Evolutionary conservation across 768 basidiomycete species (phyloP).

Genomic region (Russula sp.): DNA sequence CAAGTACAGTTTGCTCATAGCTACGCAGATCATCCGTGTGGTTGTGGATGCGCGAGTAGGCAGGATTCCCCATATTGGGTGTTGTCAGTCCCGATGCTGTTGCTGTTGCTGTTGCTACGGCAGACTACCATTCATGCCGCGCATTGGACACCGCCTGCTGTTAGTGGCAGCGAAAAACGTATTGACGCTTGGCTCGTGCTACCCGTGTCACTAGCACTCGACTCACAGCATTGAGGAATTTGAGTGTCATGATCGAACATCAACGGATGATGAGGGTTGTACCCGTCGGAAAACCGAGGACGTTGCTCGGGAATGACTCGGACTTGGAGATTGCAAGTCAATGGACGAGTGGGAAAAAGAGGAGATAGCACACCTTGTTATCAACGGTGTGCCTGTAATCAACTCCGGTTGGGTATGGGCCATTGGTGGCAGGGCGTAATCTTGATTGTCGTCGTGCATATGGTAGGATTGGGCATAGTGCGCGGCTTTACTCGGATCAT

Average conservation of each 20-base stretch:
- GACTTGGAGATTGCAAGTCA: conserved; percentile 18
- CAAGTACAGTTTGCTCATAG: conserved; percentile 75
- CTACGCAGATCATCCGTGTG: conserved; percentile 60
- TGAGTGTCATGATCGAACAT: conserved; percentile 30
- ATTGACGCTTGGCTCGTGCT: conserved; percentile 57
- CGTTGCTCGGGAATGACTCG: conserved; percentile 10
- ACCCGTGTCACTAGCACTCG: conserved; percentile 44
- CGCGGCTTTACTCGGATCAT: conserved; percentile 15
- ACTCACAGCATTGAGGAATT: conserved; percentile 31
- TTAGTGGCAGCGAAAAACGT: conserved; percentile 49
- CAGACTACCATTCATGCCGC: conserved; percentile 15
- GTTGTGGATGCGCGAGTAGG: no score
- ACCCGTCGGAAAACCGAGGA: conserved; percentile 18
- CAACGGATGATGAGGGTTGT: conserved; percentile 18
- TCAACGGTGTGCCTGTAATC: conserved; percentile 27
- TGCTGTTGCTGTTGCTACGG: no score
- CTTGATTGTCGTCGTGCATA: conserved; percentile 16
- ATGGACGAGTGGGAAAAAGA: background rate
- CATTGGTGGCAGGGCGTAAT: conserved; percentile 25
- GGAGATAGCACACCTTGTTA: conserved; percentile 23
- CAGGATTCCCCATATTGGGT: no score
- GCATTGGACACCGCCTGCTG: conserved; percentile 23
- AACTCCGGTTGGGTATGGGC: conserved; percentile 16
- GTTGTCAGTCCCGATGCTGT: no score
- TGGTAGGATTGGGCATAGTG: conserved; percentile 22